Evolutionary conservation across 2,329 filamentous ascomycete genomes (phyloP).

Genomic region (Colletotrichum camelliae): DNA sequence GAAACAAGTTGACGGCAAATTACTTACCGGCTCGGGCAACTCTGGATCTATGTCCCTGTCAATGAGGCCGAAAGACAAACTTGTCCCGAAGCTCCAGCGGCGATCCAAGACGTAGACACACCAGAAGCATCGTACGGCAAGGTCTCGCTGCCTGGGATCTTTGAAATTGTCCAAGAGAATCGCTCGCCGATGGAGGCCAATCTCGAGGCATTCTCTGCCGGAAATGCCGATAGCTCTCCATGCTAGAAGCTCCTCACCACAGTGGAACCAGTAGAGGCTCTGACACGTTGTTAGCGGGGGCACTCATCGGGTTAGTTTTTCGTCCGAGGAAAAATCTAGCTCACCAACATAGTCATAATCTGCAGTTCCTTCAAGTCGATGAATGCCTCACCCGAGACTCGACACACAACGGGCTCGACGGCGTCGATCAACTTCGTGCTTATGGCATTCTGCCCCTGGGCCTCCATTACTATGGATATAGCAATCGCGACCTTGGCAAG

Average conservation of each 20-base stretch:
- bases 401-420: constrained; percentile 32
- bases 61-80: constrained; percentile 52
- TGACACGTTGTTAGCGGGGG: constrained; percentile 7
- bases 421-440: constrained; percentile 32
- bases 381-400: constrained; percentile 28
- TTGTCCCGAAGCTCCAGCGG: constrained; percentile 57
- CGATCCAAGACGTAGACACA: constrained; percentile 56
- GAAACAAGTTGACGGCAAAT: fast-evolving
- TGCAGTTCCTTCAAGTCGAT: constrained; percentile 39
- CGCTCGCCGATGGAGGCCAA: constrained; percentile 52
- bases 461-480: constrained; percentile 36
- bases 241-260: constrained; percentile 53
- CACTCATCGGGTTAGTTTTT: background rate
- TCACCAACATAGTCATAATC: constrained; percentile 34
- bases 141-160: constrained; percentile 31
- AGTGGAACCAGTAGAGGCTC: constrained; percentile 49
- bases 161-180: constrained; percentile 45
- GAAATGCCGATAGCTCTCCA: constrained; percentile 54
- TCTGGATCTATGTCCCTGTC: constrained; percentile 55
- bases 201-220: constrained; percentile 49
- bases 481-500: constrained; percentile 39
- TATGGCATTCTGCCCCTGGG: constrained; percentile 33
- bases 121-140: constrained; percentile 51
- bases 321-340: background rate
- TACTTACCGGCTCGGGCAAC: constrained; percentile 45